These are phyloP conservation scores for Apiotrichum akiyoshidainum DNA, from an alignment of 1,284 basidiomycete species.

Conservation along the genomic window DNA sequence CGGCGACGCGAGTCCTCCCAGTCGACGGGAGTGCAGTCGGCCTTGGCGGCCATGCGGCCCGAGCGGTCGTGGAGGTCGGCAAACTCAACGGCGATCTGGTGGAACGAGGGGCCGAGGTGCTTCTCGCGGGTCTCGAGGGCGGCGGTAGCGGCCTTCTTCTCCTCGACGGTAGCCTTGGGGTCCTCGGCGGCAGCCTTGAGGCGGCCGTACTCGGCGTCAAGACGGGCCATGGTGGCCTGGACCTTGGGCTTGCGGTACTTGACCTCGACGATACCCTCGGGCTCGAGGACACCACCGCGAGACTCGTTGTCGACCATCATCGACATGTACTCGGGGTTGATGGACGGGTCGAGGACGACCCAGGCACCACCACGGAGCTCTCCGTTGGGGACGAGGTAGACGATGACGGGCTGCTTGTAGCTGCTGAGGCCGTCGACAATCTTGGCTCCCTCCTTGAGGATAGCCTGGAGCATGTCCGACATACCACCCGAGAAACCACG, in stretches of 20 bases:
- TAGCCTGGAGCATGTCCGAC: conserved; percentile 69
- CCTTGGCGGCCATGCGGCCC: conserved; percentile 98
- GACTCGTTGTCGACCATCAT: conserved; percentile 97
- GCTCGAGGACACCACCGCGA: conserved; percentile 94
- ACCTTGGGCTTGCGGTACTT: conserved; percentile 82
- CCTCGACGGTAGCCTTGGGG: conserved; percentile 64
- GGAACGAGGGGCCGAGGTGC: conserved; percentile 81
- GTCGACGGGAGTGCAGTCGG: conserved; percentile 74
- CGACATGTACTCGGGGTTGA: conserved; percentile 96
- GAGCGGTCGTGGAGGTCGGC: conserved; percentile 90
- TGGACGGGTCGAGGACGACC: conserved; percentile 97
- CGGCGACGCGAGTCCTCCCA: conserved; percentile 87
- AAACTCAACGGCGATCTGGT: conserved; percentile 88
- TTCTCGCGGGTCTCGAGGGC: conserved; percentile 76
- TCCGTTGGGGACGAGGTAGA: conserved; percentile 97
- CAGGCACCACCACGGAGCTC: conserved; percentile 98
- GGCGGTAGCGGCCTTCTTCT: conserved; percentile 66
- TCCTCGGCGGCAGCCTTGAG: conserved; percentile 80
- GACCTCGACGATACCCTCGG: conserved; percentile 93
- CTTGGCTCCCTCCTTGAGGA: conserved; percentile 90
- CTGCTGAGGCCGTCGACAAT: conserved; percentile 96
- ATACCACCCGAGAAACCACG: conserved; percentile 97
- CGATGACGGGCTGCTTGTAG: conserved; percentile 98
- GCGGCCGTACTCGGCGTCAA: conserved; percentile 78
- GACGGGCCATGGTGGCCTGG: conserved; percentile 83